Evolutionary conservation across 148 eudicot genomes (phyloP).

Genomic region (Cornus florida): DNA sequence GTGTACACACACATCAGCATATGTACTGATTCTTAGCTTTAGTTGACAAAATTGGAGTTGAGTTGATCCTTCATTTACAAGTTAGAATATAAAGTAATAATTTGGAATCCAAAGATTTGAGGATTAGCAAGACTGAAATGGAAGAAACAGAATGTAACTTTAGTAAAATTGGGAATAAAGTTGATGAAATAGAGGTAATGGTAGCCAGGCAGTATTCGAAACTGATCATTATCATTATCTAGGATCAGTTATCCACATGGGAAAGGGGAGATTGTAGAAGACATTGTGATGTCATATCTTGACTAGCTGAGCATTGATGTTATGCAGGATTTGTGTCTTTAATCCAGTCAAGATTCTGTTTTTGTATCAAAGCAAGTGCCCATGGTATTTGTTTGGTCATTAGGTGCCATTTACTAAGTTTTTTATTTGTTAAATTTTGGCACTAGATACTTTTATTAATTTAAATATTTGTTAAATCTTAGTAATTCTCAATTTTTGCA

Average conservation of each 20-base stretch:
- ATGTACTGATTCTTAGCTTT: background rate
- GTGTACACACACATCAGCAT: background rate
- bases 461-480: background rate
- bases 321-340: too few species aligned
- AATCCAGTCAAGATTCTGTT: too few species aligned
- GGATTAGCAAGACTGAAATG: background rate
- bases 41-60: background rate
- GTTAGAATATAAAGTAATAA: background rate
- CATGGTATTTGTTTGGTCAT: background rate
- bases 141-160: background rate
- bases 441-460: too few species aligned
- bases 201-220: too few species aligned
- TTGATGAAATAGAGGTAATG: background rate
- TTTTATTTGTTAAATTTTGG: background rate
- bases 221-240: too few species aligned
- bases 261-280: too few species aligned
- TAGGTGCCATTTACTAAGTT: background rate
- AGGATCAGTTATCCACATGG: too few species aligned
- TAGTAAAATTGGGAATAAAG: background rate
- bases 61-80: too few species aligned
- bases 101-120: background rate
- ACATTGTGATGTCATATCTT: too few species aligned
- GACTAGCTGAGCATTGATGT: too few species aligned
- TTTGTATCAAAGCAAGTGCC: too few species aligned
- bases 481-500: background rate